Conservation (phyloP, 108 stramenopile genomes). For the Licmophora abbreviata region DNA sequence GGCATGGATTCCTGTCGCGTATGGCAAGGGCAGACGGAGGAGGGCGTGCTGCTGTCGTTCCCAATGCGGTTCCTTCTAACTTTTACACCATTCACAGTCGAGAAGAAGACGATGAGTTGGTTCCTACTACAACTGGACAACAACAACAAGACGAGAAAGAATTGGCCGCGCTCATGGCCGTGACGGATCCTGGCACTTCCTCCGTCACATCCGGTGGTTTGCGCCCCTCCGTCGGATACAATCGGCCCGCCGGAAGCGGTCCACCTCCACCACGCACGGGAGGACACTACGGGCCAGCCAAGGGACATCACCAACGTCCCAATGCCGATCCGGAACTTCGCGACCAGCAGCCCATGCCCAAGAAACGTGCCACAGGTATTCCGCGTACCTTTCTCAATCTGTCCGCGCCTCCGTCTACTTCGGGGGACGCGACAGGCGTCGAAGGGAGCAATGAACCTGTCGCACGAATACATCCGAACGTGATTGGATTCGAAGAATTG, state of each 20-base stretch:
- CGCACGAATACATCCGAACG: conserved; percentile 56
- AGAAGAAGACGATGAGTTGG: conserved; percentile 65
- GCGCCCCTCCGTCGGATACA: conserved; percentile 3
- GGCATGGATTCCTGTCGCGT: conserved; percentile 63
- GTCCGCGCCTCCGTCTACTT: conserved; percentile 35
- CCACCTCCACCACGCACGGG: conserved; percentile 5
- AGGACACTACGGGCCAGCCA: conserved; percentile 22
- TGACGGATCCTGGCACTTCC: conserved; percentile 37
- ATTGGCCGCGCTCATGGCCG: conserved; percentile 72
- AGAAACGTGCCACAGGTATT: conserved; percentile 72
- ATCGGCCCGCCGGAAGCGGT: conserved; percentile 14
- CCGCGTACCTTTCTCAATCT: conserved; percentile 75
- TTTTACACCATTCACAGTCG: conserved; percentile 76
- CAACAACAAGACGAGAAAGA: conserved; percentile 51
- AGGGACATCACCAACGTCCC: conserved; percentile 27
- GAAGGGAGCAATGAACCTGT: conserved; percentile 18
- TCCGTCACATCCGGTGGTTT: conserved; percentile 3
- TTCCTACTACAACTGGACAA: conserved; percentile 6
- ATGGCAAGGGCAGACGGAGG: conserved; percentile 41
- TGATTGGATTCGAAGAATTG: conserved; percentile 63
- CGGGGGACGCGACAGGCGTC: conserved; percentile 18
- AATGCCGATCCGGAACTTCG: conserved; percentile 81
- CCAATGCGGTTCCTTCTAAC: conserved; percentile 18
- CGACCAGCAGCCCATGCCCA: conserved; percentile 41
- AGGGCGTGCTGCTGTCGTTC: conserved; percentile 5